Evolutionary conservation across 1,284 basidiomycete species (phyloP), one percentile per base, ranked within the genome.

Genomic region (Sparassis latifolia): DNA sequence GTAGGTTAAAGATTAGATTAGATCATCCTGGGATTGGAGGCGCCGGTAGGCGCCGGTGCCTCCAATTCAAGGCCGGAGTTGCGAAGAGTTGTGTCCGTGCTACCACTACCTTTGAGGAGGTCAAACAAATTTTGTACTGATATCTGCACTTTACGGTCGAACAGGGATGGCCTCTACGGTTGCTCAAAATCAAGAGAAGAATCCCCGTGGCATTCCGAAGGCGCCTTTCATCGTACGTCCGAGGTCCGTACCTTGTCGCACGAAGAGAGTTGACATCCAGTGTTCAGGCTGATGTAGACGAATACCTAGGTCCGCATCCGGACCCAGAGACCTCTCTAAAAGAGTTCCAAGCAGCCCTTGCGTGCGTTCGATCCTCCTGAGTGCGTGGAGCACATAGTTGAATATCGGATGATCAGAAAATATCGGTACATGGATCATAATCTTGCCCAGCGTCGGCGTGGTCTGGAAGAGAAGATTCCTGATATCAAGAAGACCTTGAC

Each of bases 341-440:
- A 66, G 78, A 78, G 52, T 92, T 98, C 64, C 92, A 97, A 65
- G 92, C 96, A 71, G 92, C 93, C 33, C 80, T 96, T 66, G 89
- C 92, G 92, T 96, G 73, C 67, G 83, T 67, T 37, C 50, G 28
- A 49, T 35, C 20, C 48, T 40, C 48, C 10, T 47, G 50, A 38
- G 43, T 29, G 49, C 43, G 46, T 59, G 45, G 48, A 58, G 55
- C 56, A 30, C 10, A 45, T 5, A 20, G 41, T 3, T 27, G 10
- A 29, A 12, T 44, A 27, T 48, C 10, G 10, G 7, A 9, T 30
- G 28, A 28, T 70, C 72, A 97, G 94, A 55, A 98, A 99, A 76
- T 99, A 99, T 76, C 89, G 92, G 53, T 97, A 96, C 71, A 98
- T 99, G 96, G 96, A 98, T 62, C 74, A 84, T 35, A 95, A 86